Base-by-base conservation (phyloP, 1,139 yeast species). In the Zygotorulaspora mrakii region DNA sequence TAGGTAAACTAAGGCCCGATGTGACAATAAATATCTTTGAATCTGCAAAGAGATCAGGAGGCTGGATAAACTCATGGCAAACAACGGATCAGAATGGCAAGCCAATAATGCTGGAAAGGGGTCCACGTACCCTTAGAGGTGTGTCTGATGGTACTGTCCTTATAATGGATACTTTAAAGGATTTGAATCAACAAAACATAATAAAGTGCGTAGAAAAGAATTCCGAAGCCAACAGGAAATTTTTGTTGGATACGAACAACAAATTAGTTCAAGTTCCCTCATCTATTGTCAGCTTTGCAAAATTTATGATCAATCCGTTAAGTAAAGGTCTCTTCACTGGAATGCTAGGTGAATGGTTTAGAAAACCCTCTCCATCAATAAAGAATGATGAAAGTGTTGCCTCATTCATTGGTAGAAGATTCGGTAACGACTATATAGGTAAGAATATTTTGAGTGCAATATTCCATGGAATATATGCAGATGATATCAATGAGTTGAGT, bases 401-500 rank as follows among this genome's bases (percentile, higher is more conserved):
- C 34, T 66, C 73, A 1, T 86, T 88, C 55, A 62, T 89, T 27
- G 56, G 68, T 1, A 68, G 97, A 49, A 66, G 96, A 43, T 81
- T 88, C 54, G 88, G 89, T 2, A 68, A 71, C 4, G 57, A 62
- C 1, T 32, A 36, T 26, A 48, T 87, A 5, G 73, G 86, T 2
- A 74, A 76, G 36, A 79, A 84, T 41, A 65, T 91, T 10, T 64
- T 83, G 12, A 85, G 95, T 60, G 97, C 96, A 0, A 66, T 89
- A 3, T 68, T 83, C 56, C 88, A 88, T 55, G 98, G 98, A 0
- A 79, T 91, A 1, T 91, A 88, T 60, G 96, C 95, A 4, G 96
- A 95, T 1, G 95, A 89, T 60, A 71, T 79, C 2, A 57, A 72
- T 8, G 68, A 75, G 44, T 65, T 91, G 32, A 84, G 95, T 63